phyloP scores from a whole-genome alignment of 2,329 filamentous ascomycete species.

The Chaetomium strumarium region DNA sequence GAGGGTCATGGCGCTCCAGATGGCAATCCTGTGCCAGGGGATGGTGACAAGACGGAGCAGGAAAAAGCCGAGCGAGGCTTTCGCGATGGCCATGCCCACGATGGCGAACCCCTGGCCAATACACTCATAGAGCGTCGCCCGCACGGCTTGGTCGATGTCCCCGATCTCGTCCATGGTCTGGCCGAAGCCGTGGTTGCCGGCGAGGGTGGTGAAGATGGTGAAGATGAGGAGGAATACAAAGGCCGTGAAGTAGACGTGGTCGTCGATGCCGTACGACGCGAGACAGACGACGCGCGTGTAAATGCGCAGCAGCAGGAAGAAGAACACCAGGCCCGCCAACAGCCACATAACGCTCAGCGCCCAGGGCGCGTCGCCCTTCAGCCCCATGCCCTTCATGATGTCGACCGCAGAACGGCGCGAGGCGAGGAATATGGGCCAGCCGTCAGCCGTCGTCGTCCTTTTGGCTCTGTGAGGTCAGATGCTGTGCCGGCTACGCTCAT shows the following conservation, averaged over 20 bases:
- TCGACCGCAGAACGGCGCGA: background rate
- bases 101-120: constrained; percentile 34
- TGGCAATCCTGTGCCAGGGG: constrained; percentile 30
- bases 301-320: constrained; percentile 14
- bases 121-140: constrained; percentile 27
- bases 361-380: constrained; percentile 13
- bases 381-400: background rate
- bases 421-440: background rate
- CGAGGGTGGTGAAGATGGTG: constrained; percentile 30
- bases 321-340: constrained; percentile 9
- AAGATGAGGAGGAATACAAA: constrained; percentile 29
- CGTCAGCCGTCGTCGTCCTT: background rate
- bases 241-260: constrained; percentile 30
- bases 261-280: constrained; percentile 30
- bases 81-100: constrained; percentile 35
- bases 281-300: constrained; percentile 24
- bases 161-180: constrained; percentile 26
- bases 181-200: constrained; percentile 32
- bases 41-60: constrained; percentile 33
- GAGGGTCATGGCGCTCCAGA: constrained; percentile 29
- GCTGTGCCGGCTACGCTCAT: background rate
- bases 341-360: constrained; percentile 19
- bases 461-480: background rate
- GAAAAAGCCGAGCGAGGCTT: constrained; percentile 35
- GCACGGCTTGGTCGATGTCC: constrained; percentile 11